Evolutionary conservation across 768 basidiomycete species (phyloP).

Genomic region (Xerocomellus chrysenteron): DNA sequence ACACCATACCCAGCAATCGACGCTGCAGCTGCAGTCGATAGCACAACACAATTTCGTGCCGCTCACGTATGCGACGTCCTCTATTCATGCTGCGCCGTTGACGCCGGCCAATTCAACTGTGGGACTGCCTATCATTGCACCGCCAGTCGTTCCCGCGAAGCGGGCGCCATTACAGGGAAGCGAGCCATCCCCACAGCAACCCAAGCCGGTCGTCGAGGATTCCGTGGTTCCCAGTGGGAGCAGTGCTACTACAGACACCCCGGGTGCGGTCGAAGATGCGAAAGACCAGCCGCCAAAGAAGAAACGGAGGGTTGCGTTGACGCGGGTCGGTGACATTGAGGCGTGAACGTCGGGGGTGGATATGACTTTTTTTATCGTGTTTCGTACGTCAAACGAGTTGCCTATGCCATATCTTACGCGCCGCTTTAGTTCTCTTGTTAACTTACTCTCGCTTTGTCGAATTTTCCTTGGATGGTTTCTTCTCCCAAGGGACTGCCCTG

Average conservation of each 20-base stretch:
- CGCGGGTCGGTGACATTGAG: conserved; percentile 59
- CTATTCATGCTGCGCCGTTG: conserved; percentile 20
- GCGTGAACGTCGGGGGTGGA: conserved; percentile 14
- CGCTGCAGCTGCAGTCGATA: conserved; percentile 87
- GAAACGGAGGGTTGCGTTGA: conserved; percentile 78
- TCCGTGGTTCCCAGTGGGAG: conserved; percentile 12
- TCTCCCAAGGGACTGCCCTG: background rate
- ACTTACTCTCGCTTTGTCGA: conserved; percentile 13
- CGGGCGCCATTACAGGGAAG: conserved; percentile 34
- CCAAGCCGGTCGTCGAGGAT: conserved; percentile 32
- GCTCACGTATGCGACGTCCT: conserved; percentile 38
- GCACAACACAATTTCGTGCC: conserved; percentile 81
- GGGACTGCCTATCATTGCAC: conserved; percentile 31
- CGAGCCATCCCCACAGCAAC: conserved; percentile 14
- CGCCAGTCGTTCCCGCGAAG: conserved; percentile 35
- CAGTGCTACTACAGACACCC: conserved; percentile 7
- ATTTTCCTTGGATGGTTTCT: background rate
- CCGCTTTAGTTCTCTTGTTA: conserved; percentile 12
- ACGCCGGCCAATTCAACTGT: conserved; percentile 36
- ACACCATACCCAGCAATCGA: conserved; percentile 88
- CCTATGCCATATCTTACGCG: conserved; percentile 14
- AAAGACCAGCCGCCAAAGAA: conserved; percentile 72
- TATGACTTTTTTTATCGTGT: conserved; percentile 1
- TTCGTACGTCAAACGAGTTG: background rate
- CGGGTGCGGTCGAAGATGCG: conserved; percentile 17